A percentile compares a stretch with the other conserved stretches of the same genome.
Evolutionary conservation across 1,284 basidiomycete species (phyloP).

Genomic region (Ganoderma meredithae): DNA sequence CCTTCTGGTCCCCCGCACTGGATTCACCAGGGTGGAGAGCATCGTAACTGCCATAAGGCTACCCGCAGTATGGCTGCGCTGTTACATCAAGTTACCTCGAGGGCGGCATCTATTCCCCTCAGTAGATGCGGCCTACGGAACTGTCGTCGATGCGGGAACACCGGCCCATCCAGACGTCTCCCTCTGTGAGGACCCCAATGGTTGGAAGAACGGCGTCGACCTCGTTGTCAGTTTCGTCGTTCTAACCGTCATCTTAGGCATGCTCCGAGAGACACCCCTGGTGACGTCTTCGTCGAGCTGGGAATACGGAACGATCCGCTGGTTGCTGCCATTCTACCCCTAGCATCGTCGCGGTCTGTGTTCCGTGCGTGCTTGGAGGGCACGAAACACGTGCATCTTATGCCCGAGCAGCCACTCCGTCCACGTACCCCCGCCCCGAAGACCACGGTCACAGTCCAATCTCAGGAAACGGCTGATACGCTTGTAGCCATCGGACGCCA

Average conservation of each 20-base stretch:
- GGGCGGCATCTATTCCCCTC: slow-evolving; percentile 40
- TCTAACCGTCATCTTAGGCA: slow-evolving; percentile 36
- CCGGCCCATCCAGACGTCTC: slow-evolving; percentile 33
- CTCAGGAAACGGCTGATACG: not conserved
- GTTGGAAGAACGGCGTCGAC: slow-evolving; percentile 36
- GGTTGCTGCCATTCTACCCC: slow-evolving; percentile 24
- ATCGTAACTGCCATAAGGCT: slow-evolving; percentile 15
- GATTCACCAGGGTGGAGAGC: slow-evolving; percentile 6
- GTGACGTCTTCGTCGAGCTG: not conserved
- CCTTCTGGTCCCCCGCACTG: slow-evolving; percentile 25
- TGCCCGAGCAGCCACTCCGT: not conserved
- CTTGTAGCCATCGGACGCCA: slow-evolving; percentile 33
- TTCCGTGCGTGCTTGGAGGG: slow-evolving; percentile 4
- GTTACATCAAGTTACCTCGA: slow-evolving; percentile 37
- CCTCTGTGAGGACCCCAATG: slow-evolving; percentile 45
- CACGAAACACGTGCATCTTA: not conserved
- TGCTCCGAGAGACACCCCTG: slow-evolving; percentile 7
- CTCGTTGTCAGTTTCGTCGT: slow-evolving; percentile 24
- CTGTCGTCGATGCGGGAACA: slow-evolving; percentile 37
- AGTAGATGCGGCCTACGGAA: slow-evolving; percentile 45
- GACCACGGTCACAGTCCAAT: no score
- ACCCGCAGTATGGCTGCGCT: slow-evolving; percentile 40
- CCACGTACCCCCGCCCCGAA: not conserved
- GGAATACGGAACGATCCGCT: slow-evolving; percentile 15
- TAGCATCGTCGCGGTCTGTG: slow-evolving; percentile 33